Percentiles rank a stretch among this genome's conserved stretches.
Evolutionary conservation across 129 eudicot species (phyloP).

Genomic region (Flaveria linearis): DNA sequence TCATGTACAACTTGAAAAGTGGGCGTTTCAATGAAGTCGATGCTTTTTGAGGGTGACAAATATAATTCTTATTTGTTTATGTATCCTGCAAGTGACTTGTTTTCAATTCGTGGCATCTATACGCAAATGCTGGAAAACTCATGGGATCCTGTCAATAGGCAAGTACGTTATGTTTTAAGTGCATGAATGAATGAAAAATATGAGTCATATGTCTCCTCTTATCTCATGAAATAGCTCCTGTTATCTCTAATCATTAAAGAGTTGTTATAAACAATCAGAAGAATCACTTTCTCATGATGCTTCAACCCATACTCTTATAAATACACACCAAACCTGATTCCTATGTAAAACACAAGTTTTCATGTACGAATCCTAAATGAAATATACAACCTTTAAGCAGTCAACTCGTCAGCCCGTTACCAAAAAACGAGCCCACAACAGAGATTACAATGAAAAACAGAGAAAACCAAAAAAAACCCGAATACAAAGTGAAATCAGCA

Average conservation of each 20-base stretch:
- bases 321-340: conserved; percentile 13
- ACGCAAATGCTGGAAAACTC: background rate
- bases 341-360: conserved; percentile 17
- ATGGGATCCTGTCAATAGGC: background rate
- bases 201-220: too few species aligned
- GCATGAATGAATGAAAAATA: too few species aligned
- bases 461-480: background rate
- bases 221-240: too few species aligned
- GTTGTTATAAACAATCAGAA: too few species aligned
- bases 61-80: background rate
- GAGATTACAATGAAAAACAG: conserved; percentile 10
- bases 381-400: conserved; percentile 29
- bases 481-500: conserved; percentile 39
- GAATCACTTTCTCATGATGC: background rate
- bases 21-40: background rate
- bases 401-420: conserved; percentile 10
- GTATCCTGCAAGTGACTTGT: background rate
- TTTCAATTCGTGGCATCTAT: background rate
- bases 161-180: too few species aligned
- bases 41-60: background rate
- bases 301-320: background rate
- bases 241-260: too few species aligned
- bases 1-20: background rate
- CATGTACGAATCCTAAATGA: conserved; percentile 22
- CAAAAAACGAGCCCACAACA: conserved; percentile 9